phyloP scores from a whole-genome alignment of 1,284 basidiomycete species.

The Ustilago xerochloae region DNA sequence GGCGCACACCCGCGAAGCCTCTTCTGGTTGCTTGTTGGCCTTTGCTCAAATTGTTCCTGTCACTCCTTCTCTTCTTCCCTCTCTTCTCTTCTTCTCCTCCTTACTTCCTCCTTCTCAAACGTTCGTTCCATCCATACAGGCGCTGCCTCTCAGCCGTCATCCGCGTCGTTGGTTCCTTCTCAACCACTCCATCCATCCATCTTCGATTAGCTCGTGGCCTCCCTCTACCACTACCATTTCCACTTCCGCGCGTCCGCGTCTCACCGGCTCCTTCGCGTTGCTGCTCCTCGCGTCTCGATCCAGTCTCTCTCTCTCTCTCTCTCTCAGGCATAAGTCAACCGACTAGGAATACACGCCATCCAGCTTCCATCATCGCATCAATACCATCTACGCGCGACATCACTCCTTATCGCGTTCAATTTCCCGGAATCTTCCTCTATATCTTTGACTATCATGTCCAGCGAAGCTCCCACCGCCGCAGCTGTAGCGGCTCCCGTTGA shows the following conservation, averaged over 20 bases:
- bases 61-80: not conserved
- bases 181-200: not conserved
- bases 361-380: not conserved
- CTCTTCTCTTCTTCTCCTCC: not conserved
- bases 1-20: not conserved
- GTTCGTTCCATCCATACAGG: too few relatives aligned
- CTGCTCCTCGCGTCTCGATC: too few relatives aligned
- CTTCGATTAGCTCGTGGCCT: not conserved
- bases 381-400: not conserved
- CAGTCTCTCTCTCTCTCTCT: too few relatives aligned
- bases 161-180: not conserved
- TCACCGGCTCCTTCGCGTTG: too few relatives aligned
- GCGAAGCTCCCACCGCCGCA: constrained; percentile 15
- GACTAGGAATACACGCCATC: too few relatives aligned
- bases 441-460: constrained; percentile 16
- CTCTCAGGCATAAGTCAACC: too few relatives aligned
- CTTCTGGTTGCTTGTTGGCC: not conserved
- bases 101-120: not conserved
- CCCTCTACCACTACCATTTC: not conserved
- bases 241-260: too few relatives aligned
- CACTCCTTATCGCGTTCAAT: not conserved
- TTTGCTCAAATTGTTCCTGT: too few relatives aligned
- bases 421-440: not conserved
- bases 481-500: constrained; percentile 17
- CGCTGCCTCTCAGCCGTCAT: too few relatives aligned